phyloP scores from a whole-genome alignment of 2,329 filamentous ascomycete species.

The Xylariaceae sp. region DNA sequence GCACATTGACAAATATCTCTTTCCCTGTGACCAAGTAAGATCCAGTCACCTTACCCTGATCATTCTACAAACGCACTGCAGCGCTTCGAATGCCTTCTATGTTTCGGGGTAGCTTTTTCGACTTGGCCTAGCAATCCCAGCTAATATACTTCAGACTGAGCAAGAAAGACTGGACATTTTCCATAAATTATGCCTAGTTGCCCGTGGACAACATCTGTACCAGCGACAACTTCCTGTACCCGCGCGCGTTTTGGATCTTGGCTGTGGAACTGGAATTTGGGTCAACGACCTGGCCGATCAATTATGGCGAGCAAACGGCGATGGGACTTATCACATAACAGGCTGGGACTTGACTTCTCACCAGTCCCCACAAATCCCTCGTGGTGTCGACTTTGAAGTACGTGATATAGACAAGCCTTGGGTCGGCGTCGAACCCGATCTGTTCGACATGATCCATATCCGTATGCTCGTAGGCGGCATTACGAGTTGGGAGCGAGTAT shows the following conservation, averaged over 20 bases:
- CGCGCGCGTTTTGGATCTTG: slow-evolving; percentile 59
- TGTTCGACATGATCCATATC: slow-evolving; percentile 81
- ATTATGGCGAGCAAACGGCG: slow-evolving; percentile 20
- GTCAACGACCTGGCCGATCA: slow-evolving; percentile 79
- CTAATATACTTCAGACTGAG: slow-evolving; percentile 49
- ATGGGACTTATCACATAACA: slow-evolving; percentile 23
- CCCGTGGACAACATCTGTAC: slow-evolving; percentile 42
- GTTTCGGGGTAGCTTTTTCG: too few species aligned
- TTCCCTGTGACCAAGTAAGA: slow-evolving; percentile 71
- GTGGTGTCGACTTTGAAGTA: slow-evolving; percentile 63
- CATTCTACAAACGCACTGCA: too few species aligned
- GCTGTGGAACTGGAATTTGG: slow-evolving; percentile 90
- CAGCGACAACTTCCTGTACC: slow-evolving; percentile 32
- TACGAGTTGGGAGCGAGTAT: slow-evolving; percentile 69
- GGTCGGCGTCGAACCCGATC: slow-evolving; percentile 42
- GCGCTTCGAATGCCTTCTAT: too few species aligned
- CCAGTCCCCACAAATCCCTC: slow-evolving; percentile 51
- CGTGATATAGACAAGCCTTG: slow-evolving; percentile 78
- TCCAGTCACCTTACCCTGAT: not conserved
- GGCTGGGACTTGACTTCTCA: slow-evolving; percentile 30
- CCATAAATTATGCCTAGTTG: slow-evolving; percentile 70
- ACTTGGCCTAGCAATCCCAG: not conserved
- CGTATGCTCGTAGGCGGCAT: slow-evolving; percentile 77
- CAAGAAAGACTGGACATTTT: slow-evolving; percentile 77
- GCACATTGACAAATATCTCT: slow-evolving; percentile 59